Evolutionary conservation across 306 rosid species (phyloP).

Genomic region (Cucumis cinereus): DNA sequence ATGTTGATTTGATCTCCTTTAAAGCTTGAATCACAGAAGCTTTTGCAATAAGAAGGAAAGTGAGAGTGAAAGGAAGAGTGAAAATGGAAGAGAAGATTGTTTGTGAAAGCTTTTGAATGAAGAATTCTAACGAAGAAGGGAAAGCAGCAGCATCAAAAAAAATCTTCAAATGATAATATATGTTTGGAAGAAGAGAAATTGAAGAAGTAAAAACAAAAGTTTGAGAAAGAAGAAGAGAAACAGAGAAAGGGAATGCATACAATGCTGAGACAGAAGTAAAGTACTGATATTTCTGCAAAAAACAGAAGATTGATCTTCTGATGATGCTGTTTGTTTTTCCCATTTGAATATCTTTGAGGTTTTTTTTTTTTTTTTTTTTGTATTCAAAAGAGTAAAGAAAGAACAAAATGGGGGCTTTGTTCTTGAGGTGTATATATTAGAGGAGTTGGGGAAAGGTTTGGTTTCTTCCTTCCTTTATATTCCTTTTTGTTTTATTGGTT

Average conservation of each 20-base stretch:
- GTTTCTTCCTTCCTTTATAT: neutral
- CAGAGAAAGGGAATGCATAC: slow-evolving; percentile 14
- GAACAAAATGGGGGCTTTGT: slow-evolving; percentile 6
- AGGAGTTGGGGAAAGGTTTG: slow-evolving; percentile 1
- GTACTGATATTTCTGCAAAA: slow-evolving; percentile 12
- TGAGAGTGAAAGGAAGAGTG: slow-evolving; percentile 14
- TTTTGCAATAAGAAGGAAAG: slow-evolving; percentile 17
- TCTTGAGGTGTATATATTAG: neutral
- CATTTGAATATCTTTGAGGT: slow-evolving; percentile 30
- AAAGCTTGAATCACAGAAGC: slow-evolving; percentile 10
- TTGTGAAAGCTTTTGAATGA: slow-evolving; percentile 6
- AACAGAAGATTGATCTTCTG: slow-evolving; percentile 16
- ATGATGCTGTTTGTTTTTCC: slow-evolving; percentile 31
- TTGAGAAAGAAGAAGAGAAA: slow-evolving; percentile 9
- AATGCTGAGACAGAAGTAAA: slow-evolving; percentile 7
- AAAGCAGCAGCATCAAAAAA: slow-evolving; percentile 31
- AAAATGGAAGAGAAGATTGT: slow-evolving; percentile 9
- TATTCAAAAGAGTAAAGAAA: slow-evolving; percentile 12
- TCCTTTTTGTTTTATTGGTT: neutral
- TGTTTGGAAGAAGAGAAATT: slow-evolving; percentile 15
- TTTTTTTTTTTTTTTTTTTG: neutral
- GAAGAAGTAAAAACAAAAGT: slow-evolving; percentile 7
- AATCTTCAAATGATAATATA: slow-evolving; percentile 34
- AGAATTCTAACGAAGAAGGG: slow-evolving; percentile 8
- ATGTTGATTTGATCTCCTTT: neutral